phyloP scores from a whole-genome alignment of 106 monocot species.

The Hemerocallis citrina region DNA sequence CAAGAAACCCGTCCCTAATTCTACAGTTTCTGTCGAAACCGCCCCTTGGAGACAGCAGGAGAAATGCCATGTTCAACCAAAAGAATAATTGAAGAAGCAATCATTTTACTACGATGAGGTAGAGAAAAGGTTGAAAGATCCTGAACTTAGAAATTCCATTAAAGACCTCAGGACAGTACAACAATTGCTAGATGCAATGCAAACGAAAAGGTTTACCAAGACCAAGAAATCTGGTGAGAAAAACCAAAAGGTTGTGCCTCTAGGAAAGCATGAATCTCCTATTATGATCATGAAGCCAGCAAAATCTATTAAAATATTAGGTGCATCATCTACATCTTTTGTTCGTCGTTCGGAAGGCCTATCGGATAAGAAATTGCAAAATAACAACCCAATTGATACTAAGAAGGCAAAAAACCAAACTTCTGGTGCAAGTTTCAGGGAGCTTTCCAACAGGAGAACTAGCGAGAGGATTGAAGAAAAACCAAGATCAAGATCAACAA shows the following conservation, averaged over 20 bases:
- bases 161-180: conserved; percentile 67
- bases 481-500: conserved; percentile 5
- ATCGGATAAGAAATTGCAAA: too few species aligned
- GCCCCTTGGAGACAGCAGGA: conserved; percentile 74
- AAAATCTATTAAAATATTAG: conserved; percentile 28
- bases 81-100: conserved; percentile 6
- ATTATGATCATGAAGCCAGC: conserved; percentile 82
- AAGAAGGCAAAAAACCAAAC: too few species aligned
- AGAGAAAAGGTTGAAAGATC: conserved; percentile 49
- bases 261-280: conserved; percentile 41
- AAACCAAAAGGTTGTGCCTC: neutral
- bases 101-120: conserved; percentile 44
- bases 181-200: conserved; percentile 54
- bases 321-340: conserved; percentile 11
- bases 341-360: too few species aligned
- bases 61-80: conserved; percentile 8
- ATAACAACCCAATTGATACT: too few species aligned
- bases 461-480: conserved; percentile 14
- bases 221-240: too few species aligned
- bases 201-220: conserved; percentile 28
- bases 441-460: conserved; percentile 26
- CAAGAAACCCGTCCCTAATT: conserved; percentile 18
- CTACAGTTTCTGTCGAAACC: conserved; percentile 37
- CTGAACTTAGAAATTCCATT: conserved; percentile 45
- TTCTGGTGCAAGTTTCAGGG: too few species aligned